Evolutionary conservation across 331 rosid genomes (phyloP).

Genomic region (Cydonia oblonga): DNA sequence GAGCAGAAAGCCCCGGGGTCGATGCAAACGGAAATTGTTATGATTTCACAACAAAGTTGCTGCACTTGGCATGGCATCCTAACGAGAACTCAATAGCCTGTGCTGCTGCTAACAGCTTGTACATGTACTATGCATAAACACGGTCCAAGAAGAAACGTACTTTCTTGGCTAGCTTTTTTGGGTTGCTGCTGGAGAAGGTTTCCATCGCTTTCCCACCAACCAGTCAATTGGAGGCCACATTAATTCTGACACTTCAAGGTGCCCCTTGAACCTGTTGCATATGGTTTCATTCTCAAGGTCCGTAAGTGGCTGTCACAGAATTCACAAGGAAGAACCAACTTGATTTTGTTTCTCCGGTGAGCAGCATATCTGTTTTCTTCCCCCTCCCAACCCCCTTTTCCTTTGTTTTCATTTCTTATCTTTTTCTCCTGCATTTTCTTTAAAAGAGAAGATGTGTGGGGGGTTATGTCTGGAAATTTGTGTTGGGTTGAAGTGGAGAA

Average conservation of each 20-base stretch:
- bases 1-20: constrained; percentile 64
- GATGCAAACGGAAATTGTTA: constrained; percentile 95
- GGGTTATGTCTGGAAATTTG: constrained; percentile 33
- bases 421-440: constrained; percentile 40
- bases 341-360: constrained; percentile 54
- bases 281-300: constrained; percentile 29
- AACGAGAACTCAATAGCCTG: constrained; percentile 87
- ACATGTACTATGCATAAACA: constrained; percentile 90
- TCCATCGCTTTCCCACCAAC: constrained; percentile 45
- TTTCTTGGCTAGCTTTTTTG: constrained; percentile 46
- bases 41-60: constrained; percentile 89
- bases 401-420: neutral
- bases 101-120: constrained; percentile 99
- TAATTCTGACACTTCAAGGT: constrained; percentile 34
- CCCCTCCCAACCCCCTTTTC: constrained; percentile 21
- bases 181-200: constrained; percentile 63
- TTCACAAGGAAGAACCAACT: constrained; percentile 52
- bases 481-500: constrained; percentile 74
- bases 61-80: constrained; percentile 99
- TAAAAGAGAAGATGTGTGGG: constrained; percentile 49
- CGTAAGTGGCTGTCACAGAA: constrained; percentile 45
- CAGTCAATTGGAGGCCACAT: constrained; percentile 55
- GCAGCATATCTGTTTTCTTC: constrained; percentile 26
- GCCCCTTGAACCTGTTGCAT: constrained; percentile 44
- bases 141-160: constrained; percentile 28